phyloP scores from a whole-genome alignment of 2,329 filamentous ascomycete species.

The Pyricularia grisea region DNA sequence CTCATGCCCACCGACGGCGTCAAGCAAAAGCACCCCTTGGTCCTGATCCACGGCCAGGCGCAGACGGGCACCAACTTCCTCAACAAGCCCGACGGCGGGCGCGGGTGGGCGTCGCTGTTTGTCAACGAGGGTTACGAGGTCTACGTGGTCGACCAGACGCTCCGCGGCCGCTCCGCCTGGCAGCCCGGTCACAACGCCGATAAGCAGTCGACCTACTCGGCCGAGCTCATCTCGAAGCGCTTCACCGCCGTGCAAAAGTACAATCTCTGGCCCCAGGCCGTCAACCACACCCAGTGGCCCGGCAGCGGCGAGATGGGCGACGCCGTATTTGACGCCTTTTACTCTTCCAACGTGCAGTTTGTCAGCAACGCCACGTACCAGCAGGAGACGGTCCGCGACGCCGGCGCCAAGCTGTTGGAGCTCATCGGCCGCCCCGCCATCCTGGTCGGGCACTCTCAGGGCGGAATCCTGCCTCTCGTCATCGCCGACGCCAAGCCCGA shows the following conservation, averaged over 20 bases:
- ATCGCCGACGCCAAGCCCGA: conserved; percentile 37
- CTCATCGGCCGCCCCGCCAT: conserved; percentile 23
- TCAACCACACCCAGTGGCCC: conserved; percentile 32
- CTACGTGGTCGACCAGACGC: conserved; percentile 36
- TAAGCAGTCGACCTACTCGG: conserved; percentile 14
- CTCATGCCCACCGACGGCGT: conserved; percentile 23
- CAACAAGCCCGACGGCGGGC: conserved; percentile 33
- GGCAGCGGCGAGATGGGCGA: conserved; percentile 28
- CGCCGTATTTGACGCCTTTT: conserved; percentile 29
- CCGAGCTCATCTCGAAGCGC: conserved; percentile 23
- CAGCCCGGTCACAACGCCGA: conserved; percentile 6
- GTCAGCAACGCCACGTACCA: conserved; percentile 24
- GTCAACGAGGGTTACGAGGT: conserved; percentile 33
- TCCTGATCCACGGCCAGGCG: conserved; percentile 29
- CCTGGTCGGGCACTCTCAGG: conserved; percentile 35
- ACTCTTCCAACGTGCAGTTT: conserved; percentile 25
- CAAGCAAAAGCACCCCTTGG: conserved; percentile 21
- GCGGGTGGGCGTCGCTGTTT: conserved; percentile 37
- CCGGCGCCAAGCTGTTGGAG: conserved; percentile 10
- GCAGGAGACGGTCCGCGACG: conserved; percentile 22
- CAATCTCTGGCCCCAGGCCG: conserved; percentile 28
- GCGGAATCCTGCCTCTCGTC: conserved; percentile 30
- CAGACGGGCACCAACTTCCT: conserved; percentile 6
- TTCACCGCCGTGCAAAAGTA: conserved; percentile 26
- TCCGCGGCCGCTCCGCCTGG: conserved; percentile 34